Evolutionary conservation across 1,284 basidiomycete genomes (phyloP), one percentile per base, ranked within the genome.

Genomic region (Cystobasidium pallidum): DNA sequence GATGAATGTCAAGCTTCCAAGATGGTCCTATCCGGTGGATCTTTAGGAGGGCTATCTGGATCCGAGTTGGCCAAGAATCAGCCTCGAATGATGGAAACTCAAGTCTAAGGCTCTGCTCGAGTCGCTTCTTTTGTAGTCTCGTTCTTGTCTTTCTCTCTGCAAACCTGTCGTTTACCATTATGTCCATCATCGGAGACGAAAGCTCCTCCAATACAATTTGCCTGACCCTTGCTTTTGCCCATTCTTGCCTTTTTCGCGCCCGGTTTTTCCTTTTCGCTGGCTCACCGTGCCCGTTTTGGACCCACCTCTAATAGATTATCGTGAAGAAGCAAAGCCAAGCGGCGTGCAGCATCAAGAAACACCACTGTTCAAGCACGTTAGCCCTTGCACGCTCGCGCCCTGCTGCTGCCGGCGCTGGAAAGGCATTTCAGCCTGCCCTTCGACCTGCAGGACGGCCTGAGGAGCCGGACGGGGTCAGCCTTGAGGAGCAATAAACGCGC

Each of bases 1-100:
- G 63, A 65, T 54, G 70, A 72, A 54, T 72, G 70, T 41, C 26
- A 41, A 45, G 52, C 58, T 24, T 58, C 62, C 62, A 72, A 72
- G 70, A 64, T 45, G 41, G 51, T 71, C 47, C 68, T 71, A 15
- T 52, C 45, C 45, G 68, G 68, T 26, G 54, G 61, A 54, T 63
- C 68, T 10, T 19, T 66, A 7, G 51, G 68, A 8, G 61, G 61
- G 19, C 17, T 45, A 30, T 28, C 43, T n/a, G 59, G 51, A 41
- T 47, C 62, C 3, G 43, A 64, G 15, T 24, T 51, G 47, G 13
- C 26, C 45, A 64, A 64, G 47, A 43, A 64, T 24, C 28, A 36
- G 43, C 62, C 62, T 64, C 62, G 62, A 64, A 64, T 64, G 62
- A 64, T 64, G 62, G 62, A 64, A 52, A 57, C 54, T 34, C 54